A percentile compares a stretch with the other conserved stretches of the same genome.
These are phyloP conservation scores for Phytophthora palmivora DNA, from an alignment of 352 stramenopile genomes.

Conservation along the genomic window DNA sequence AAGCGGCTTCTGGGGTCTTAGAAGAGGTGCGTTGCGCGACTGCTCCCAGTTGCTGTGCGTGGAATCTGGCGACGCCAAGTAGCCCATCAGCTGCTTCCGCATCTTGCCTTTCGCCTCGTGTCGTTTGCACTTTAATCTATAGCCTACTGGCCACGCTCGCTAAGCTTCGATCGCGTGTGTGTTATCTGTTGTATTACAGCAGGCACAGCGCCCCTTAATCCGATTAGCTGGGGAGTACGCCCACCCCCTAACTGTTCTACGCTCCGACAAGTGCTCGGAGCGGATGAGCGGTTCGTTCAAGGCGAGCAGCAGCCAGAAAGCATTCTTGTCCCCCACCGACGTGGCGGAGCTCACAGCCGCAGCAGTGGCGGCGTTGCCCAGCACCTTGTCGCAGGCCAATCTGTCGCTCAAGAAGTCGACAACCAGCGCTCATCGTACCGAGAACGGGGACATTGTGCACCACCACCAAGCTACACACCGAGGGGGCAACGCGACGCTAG, in stretches of 20 bases:
- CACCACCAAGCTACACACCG: constrained; percentile 80
- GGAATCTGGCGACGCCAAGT: constrained; percentile 1
- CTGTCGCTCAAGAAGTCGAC: constrained; percentile 56
- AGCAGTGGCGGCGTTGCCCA: constrained; percentile 69
- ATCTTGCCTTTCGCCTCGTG: constrained; percentile 15
- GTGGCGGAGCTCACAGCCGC: constrained; percentile 81
- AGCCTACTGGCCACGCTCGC: constrained; percentile 1
- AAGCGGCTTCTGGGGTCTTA: constrained; percentile 39
- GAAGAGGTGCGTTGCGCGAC: constrained; percentile 41
- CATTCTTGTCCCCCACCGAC: constrained; percentile 77
- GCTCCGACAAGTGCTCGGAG: constrained; percentile 6
- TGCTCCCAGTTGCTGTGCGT: constrained; percentile 5
- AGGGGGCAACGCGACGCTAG: constrained; percentile 71
- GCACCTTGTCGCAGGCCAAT: constrained; percentile 63
- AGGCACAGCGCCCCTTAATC: constrained; percentile 21
- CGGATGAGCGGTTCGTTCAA: constrained; percentile 64
- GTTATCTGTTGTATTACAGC: constrained; percentile 26
- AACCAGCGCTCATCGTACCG: constrained; percentile 61
- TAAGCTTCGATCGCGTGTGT: constrained; percentile 30
- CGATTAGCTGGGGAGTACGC: neutral
- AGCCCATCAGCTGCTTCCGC: neutral
- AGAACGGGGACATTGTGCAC: constrained; percentile 83
- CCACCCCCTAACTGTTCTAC: neutral
- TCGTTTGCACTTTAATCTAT: neutral
- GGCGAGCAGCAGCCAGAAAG: constrained; percentile 53